These are phyloP conservation scores for Pseudogymnoascus sp. DNA, from an alignment of 2,329 filamentous ascomycete genomes.

Conservation along the genomic window DNA sequence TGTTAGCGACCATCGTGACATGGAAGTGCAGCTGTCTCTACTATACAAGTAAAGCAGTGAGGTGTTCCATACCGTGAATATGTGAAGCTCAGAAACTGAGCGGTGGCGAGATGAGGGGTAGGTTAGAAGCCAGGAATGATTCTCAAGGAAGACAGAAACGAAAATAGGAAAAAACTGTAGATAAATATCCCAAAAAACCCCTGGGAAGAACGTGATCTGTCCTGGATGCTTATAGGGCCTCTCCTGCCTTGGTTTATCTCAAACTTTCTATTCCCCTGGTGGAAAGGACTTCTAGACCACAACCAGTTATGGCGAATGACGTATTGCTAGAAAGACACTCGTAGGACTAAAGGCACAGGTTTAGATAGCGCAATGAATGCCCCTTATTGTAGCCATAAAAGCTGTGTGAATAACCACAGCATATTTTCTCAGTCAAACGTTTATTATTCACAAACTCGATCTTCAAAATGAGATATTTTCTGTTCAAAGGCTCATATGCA, in stretches of 20 bases:
- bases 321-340: neutral
- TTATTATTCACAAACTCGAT: neutral
- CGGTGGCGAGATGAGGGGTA: neutral
- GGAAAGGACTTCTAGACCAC: neutral
- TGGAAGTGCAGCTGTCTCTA: neutral
- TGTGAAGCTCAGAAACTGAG: neutral
- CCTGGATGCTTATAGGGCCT: neutral
- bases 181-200: neutral
- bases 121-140: neutral
- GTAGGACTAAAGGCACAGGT: neutral
- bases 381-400: neutral
- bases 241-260: neutral
- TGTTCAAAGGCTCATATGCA: neutral
- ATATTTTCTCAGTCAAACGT: neutral
- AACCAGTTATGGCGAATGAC: neutral
- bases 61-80: neutral
- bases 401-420: neutral
- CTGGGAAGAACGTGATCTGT: constrained; percentile 5
- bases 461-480: neutral
- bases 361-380: neutral
- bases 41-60: neutral
- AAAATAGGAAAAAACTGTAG: neutral
- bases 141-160: neutral
- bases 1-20: neutral
- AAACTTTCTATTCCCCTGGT: neutral